Evolutionary conservation across 768 basidiomycete species (phyloP).

Genomic region (Rhodotorula kratochvilovae): DNA sequence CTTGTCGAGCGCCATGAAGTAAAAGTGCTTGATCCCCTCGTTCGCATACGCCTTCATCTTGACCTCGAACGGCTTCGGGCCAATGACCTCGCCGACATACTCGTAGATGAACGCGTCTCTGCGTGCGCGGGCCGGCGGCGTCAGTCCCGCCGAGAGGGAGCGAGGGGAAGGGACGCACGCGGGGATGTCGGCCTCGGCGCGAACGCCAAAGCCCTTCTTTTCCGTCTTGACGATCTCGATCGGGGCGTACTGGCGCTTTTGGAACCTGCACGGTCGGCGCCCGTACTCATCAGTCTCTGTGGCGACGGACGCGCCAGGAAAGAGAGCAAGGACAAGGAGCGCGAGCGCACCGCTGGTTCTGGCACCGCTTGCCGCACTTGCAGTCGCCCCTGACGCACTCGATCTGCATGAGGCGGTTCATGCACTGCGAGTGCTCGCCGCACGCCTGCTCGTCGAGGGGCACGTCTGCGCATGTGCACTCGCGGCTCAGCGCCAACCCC

Average conservation of each 20-base stretch:
- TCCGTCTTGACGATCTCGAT: slow-evolving; percentile 90
- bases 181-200: slow-evolving; percentile 57
- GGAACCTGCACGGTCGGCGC: slow-evolving; percentile 74
- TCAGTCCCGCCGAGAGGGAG: not conserved
- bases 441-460: slow-evolving; percentile 68
- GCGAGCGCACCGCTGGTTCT: slow-evolving; percentile 77
- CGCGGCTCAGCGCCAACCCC: not conserved
- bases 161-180: slow-evolving; percentile 48
- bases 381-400: slow-evolving; percentile 92
- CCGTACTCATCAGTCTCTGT: too few species aligned
- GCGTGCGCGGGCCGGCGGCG: not conserved
- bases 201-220: slow-evolving; percentile 89
- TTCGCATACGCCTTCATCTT: slow-evolving; percentile 89
- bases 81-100: slow-evolving; percentile 94
- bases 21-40: slow-evolving; percentile 92
- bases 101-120: slow-evolving; percentile 95
- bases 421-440: slow-evolving; percentile 83
- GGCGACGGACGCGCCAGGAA: too few species aligned
- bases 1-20: slow-evolving; percentile 99
- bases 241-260: slow-evolving; percentile 72
- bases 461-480: slow-evolving; percentile 50
- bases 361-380: slow-evolving; percentile 71
- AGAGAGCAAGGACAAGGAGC: not conserved
- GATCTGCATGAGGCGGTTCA: slow-evolving; percentile 93
- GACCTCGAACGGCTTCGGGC: slow-evolving; percentile 76